Base-by-base conservation (phyloP, 148 eudicot species). In the Chenopodium suecicum region DNA sequence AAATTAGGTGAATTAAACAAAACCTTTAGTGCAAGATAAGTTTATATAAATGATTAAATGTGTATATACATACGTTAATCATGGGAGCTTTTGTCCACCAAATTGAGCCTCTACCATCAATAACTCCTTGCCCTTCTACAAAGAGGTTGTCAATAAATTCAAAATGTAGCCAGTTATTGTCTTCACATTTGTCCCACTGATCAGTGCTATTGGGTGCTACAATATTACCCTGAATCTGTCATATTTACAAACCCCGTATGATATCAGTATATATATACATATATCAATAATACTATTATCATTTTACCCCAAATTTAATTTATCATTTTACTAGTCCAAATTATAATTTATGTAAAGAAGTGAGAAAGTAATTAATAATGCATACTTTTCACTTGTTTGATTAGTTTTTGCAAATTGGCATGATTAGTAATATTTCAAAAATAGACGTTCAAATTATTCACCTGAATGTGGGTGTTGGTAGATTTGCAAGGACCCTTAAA, bases 21-120 rank as follows among this genome's bases (percentile, higher is more conserved):
- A 34, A 34, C 41, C 41, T 5, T 31, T 34, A 34, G 41, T 34
- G 41, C 5, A 34, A 34, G 5, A 34, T 34, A 34, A 34, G 41
- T 34, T 34, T 34, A 34, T 34, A 34, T 34, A 34, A 34, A 0
- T 34, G 41, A 34, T 4, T 34, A 34, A 34, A 34, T 4, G 44
- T 13, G 0, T 56, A 13, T 56, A 56, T 56, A 3, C 31, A 16
- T 47, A 67, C 79, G 25, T 67, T 23, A 56, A 9, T 48, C 1
- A 37, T 56, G 41, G 68, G 22, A 12, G 13, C 12, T 7, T 79
- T 72, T n/a, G 10, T 17, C 84, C 84, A 82, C 80, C 76, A 82
- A 58, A 20, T 60, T 8, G 70, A 68, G 75, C 84, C 84, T 75
- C 44, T 82, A 1, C 84, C 80, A 70, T 82, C 74, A 29, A 82